Percentiles rank a stretch among this genome's conserved stretches.
phyloP scores from a whole-genome alignment of 2,329 filamentous ascomycete genomes.

The Aspergillus tanneri region DNA sequence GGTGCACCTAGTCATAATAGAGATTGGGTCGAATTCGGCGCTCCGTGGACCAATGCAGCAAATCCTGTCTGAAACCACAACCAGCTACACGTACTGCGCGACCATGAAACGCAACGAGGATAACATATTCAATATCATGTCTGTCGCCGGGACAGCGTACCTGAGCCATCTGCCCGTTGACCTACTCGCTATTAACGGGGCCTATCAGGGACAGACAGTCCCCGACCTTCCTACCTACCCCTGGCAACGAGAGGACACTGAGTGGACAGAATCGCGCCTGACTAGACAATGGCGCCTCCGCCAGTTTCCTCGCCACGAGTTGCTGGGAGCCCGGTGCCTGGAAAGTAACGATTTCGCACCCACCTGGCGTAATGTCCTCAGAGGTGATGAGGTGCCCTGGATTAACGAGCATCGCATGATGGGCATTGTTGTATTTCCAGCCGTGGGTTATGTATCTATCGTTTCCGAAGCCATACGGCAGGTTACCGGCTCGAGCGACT shows the following conservation, averaged over 20 bases:
- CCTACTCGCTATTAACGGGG: neutral
- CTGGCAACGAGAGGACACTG: constrained; percentile 41
- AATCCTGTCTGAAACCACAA: neutral
- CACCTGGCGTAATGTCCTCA: constrained; percentile 49
- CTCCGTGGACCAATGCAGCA: constrained; percentile 6
- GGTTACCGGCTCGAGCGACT: constrained; percentile 3
- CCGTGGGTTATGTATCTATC: constrained; percentile 13
- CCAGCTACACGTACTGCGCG: neutral
- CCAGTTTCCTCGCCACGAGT: constrained; percentile 21
- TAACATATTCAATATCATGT: neutral
- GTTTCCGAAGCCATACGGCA: constrained; percentile 10
- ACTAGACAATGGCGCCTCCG: constrained; percentile 27
- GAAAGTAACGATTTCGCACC: constrained; percentile 27
- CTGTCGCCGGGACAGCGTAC: neutral
- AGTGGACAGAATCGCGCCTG: constrained; percentile 39
- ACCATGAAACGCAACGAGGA: neutral
- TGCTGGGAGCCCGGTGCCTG: constrained; percentile 23
- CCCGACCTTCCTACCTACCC: constrained; percentile 43
- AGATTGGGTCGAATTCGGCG: constrained; percentile 12
- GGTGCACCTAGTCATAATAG: constrained; percentile 2
- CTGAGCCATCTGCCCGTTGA: constrained; percentile 1
- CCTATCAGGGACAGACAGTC: neutral
- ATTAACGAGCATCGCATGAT: constrained; percentile 12
- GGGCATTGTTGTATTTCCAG: constrained; percentile 9
- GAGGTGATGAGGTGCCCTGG: constrained; percentile 15